Conservation (phyloP, 2,329 filamentous ascomycete species). For the Diplodia intermedia region DNA sequence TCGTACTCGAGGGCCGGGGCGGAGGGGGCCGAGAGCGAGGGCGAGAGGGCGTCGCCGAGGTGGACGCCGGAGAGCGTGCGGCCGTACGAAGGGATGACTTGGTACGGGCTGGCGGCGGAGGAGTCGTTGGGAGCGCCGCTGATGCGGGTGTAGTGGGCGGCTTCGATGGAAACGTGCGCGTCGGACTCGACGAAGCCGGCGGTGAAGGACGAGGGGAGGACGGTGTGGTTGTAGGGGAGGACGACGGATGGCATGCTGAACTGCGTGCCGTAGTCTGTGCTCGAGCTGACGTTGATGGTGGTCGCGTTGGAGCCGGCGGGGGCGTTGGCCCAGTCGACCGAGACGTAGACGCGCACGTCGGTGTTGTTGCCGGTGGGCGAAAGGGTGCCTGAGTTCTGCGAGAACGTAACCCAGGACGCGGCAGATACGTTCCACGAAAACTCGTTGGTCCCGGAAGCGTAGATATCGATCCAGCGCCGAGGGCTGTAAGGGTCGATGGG, state of each 20-base stretch:
- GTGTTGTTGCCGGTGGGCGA: conserved; percentile 40
- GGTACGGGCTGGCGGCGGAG: conserved; percentile 40
- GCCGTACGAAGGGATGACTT: conserved; percentile 46
- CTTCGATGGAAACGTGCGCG: conserved; percentile 46
- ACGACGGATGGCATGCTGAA: conserved; percentile 41
- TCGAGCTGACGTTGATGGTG: conserved; percentile 44
- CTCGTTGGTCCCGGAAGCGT: conserved; percentile 42
- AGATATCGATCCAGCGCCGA: conserved; percentile 48
- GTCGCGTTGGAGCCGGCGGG: conserved; percentile 40
- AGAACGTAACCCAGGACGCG: conserved; percentile 48
- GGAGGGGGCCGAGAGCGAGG: conserved; percentile 40
- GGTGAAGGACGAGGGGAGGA: conserved; percentile 43
- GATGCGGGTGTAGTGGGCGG: conserved; percentile 48
- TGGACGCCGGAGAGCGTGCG: conserved; percentile 48
- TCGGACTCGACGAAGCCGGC: conserved; percentile 47
- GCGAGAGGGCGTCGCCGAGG: conserved; percentile 40
- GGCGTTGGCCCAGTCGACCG: conserved; percentile 45
- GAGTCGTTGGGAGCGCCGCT: conserved; percentile 40
- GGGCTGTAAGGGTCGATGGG: conserved; percentile 42
- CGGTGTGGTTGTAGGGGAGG: conserved; percentile 46
- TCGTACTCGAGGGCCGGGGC: conserved; percentile 48
- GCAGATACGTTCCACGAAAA: conserved; percentile 48
- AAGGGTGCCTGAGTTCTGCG: conserved; percentile 43
- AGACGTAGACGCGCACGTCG: conserved; percentile 47
- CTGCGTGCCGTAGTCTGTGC: conserved; percentile 50